phyloP scores from a whole-genome alignment of 805 yeast genomes.

The Danielozyma ontarioensis region DNA sequence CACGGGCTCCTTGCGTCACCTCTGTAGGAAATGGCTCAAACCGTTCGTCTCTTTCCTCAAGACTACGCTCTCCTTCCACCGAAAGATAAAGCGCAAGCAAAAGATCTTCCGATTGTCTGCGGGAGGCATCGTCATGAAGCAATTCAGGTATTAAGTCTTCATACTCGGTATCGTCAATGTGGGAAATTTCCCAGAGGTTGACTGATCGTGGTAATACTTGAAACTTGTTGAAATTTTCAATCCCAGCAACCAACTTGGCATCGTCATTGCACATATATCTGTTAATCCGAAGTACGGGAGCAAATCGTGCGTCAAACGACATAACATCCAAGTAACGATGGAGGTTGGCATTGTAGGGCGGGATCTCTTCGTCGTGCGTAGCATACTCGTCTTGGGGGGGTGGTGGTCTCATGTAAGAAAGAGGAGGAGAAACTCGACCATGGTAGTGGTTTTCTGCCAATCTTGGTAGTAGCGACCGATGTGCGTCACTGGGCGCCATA shows the following conservation, averaged over 20 bases:
- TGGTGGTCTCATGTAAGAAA: too few species aligned
- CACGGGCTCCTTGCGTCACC: too few species aligned
- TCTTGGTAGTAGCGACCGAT: too few species aligned
- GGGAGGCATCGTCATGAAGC: constrained; percentile 1
- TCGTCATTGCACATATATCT: constrained; percentile 10
- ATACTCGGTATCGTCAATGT: constrained; percentile 20
- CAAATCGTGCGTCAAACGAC: constrained; percentile 12
- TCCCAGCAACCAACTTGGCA: constrained; percentile 7
- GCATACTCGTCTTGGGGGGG: not conserved
- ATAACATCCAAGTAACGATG: constrained; percentile 11
- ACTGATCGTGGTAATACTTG: constrained; percentile 17
- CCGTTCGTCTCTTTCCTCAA: not conserved
- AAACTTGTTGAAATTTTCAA: constrained; percentile 12
- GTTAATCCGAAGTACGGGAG: constrained; percentile 11
- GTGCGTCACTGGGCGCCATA: too few species aligned
- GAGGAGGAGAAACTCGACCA: too few species aligned
- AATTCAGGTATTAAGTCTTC: constrained; percentile 19
- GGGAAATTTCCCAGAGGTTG: constrained; percentile 17
- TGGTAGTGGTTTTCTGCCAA: too few species aligned
- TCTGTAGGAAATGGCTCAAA: not conserved
- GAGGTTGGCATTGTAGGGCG: constrained; percentile 11
- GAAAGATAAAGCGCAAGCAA: not conserved
- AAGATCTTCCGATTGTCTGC: not conserved
- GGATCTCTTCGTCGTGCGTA: constrained; percentile 7
- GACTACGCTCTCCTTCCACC: not conserved